Evolutionary conservation across 2,329 filamentous ascomycete species (phyloP).

Genomic region (Diplodia seriata): DNA sequence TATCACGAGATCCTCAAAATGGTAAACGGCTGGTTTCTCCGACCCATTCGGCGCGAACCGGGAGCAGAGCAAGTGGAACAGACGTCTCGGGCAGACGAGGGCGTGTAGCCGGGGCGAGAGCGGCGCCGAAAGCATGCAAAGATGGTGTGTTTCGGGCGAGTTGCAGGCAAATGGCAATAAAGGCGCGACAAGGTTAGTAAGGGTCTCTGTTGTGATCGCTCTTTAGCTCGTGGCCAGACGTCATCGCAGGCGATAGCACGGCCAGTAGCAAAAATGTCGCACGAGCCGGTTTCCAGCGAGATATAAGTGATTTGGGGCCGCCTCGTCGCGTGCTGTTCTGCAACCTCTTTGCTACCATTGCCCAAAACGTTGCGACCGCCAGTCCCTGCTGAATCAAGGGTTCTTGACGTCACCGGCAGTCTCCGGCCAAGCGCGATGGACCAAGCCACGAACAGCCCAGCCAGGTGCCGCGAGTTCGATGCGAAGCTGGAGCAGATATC

Average conservation of each 20-base stretch:
- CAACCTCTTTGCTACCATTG: background rate
- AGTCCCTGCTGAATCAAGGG: background rate
- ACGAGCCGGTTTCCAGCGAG: background rate
- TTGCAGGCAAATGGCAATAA: constrained; percentile 17
- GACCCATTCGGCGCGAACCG: background rate
- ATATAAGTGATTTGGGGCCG: constrained; percentile 14
- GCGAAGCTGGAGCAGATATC: constrained; percentile 9
- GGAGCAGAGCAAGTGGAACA: background rate
- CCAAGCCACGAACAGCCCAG: constrained; percentile 4
- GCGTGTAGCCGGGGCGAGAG: background rate
- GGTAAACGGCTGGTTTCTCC: background rate
- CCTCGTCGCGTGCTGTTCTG: background rate
- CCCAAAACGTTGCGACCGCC: background rate
- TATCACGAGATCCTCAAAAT: constrained; percentile 17
- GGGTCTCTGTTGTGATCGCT: background rate
- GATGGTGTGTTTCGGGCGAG: background rate
- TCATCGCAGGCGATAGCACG: constrained; percentile 7
- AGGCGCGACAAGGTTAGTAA: constrained; percentile 2
- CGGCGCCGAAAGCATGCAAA: background rate
- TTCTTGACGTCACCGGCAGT: constrained; percentile 18
- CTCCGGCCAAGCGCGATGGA: constrained; percentile 5
- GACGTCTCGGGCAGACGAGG: background rate
- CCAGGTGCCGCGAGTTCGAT: constrained; percentile 7
- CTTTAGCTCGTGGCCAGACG: constrained; percentile 12
- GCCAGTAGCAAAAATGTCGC: constrained; percentile 1